phyloP scores from a whole-genome alignment of 2,329 filamentous ascomycete genomes.

The Tolypocladium amazonense region DNA sequence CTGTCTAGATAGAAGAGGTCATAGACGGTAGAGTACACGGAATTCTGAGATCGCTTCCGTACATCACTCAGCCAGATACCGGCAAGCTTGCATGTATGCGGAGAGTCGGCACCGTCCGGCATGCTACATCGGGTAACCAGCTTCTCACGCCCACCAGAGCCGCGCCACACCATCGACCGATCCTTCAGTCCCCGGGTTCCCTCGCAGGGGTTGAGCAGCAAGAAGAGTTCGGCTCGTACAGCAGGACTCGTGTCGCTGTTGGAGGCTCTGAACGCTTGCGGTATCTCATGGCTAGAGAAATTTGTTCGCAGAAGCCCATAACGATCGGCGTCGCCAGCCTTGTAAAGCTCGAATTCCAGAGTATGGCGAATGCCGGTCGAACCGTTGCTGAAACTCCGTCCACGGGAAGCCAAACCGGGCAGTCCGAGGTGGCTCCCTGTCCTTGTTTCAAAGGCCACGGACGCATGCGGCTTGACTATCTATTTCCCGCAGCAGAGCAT shows the following conservation, averaged over 20 bases:
- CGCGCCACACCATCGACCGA: not conserved
- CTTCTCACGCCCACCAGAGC: not conserved
- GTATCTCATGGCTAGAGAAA: not conserved
- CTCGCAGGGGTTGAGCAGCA: not conserved
- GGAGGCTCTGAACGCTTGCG: not conserved
- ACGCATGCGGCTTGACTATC: not conserved
- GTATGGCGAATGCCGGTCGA: not conserved
- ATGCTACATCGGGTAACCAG: not conserved
- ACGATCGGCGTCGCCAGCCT: not conserved
- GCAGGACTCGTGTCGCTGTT: not conserved
- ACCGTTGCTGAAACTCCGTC: not conserved
- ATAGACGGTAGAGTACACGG: not conserved
- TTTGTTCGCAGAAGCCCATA: not conserved
- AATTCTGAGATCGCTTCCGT: too few species aligned
- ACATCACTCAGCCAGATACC: not conserved
- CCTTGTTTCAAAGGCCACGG: not conserved
- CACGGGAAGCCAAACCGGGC: not conserved
- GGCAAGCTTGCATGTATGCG: not conserved
- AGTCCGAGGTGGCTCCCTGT: not conserved
- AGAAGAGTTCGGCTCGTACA: not conserved
- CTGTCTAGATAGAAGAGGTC: not conserved
- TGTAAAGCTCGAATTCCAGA: not conserved
- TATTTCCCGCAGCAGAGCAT: not conserved
- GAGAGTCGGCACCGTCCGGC: not conserved
- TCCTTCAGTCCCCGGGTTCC: not conserved